phyloP scores from a whole-genome alignment of 2,329 filamentous ascomycete genomes.

The Sporothrix curviconia region DNA sequence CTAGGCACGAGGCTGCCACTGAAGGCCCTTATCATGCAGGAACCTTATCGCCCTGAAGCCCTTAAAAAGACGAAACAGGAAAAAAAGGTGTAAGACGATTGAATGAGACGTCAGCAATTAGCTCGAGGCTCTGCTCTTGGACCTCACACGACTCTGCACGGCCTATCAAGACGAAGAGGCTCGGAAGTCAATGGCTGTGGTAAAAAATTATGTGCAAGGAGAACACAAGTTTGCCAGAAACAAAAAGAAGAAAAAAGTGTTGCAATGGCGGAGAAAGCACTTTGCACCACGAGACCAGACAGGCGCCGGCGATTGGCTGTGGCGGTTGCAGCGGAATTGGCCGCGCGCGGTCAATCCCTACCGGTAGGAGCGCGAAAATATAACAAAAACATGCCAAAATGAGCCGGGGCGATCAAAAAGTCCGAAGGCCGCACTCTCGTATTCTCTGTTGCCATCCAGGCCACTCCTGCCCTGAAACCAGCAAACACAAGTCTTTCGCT shows the following conservation, averaged over 20 bases:
- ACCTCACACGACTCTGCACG: background rate
- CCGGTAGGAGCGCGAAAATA: background rate
- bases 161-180: background rate
- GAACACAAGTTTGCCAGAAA: no score
- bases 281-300: background rate
- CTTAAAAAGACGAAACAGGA: background rate
- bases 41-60: background rate
- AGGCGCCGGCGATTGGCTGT: conserved; percentile 9
- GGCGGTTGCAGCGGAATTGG: background rate
- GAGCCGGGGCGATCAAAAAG: background rate
- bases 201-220: no score
- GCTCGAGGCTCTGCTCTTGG: background rate
- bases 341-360: background rate
- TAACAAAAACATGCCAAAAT: background rate
- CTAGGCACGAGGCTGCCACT: no score
- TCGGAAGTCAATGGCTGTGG: background rate
- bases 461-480: no score
- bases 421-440: background rate
- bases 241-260: background rate
- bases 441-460: no score
- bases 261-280: background rate
- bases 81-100: background rate
- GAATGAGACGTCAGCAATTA: background rate
- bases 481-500: no score
- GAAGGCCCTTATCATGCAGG: no score